A percentile compares a stretch with the other conserved stretches of the same genome.
Conservation (phyloP, 345 rosid species). For the Lepidium didymum region DNA sequence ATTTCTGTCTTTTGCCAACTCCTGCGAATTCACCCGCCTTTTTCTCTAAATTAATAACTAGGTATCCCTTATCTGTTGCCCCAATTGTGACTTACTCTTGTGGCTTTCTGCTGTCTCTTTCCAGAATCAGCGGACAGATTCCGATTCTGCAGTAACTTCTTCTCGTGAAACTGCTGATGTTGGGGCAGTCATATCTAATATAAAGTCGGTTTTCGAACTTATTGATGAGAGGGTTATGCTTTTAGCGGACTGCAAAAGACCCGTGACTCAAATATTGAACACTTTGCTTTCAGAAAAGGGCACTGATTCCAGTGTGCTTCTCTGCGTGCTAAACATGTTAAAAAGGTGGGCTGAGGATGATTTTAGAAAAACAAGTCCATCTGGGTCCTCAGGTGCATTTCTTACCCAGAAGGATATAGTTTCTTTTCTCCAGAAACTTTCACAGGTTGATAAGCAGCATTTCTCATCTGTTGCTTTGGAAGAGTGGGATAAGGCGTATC, state of each 20-base stretch:
- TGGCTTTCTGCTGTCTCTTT: constrained; percentile 6
- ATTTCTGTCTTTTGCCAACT: constrained; percentile 3
- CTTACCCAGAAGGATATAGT: constrained; percentile 69
- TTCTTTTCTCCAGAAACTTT: constrained; percentile 80
- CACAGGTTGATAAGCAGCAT: constrained; percentile 84
- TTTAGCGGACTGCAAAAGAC: constrained; percentile 74
- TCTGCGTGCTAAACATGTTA: constrained; percentile 68
- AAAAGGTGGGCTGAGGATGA: constrained; percentile 89
- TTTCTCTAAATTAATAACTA: background rate
- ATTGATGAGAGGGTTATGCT: constrained; percentile 83
- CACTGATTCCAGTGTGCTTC: constrained; percentile 80
- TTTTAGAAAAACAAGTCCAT: constrained; percentile 43
- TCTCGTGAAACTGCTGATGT: constrained; percentile 80
- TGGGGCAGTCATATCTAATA: constrained; percentile 67
- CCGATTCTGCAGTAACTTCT: constrained; percentile 83
- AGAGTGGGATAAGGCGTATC: constrained; percentile 92
- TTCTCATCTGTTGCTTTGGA: constrained; percentile 55
- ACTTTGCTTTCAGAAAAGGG: constrained; percentile 81
- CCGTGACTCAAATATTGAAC: constrained; percentile 64
- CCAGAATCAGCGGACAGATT: constrained; percentile 78
- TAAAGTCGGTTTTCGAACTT: constrained; percentile 76
- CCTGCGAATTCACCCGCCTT: background rate
- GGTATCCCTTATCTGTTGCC: constrained; percentile 1
- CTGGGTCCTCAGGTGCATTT: constrained; percentile 44
- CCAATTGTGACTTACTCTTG: constrained; percentile 9